These are phyloP conservation scores for Xylaria sp. DNA, from an alignment of 2,329 filamentous ascomycete species.

Conservation along the genomic window DNA sequence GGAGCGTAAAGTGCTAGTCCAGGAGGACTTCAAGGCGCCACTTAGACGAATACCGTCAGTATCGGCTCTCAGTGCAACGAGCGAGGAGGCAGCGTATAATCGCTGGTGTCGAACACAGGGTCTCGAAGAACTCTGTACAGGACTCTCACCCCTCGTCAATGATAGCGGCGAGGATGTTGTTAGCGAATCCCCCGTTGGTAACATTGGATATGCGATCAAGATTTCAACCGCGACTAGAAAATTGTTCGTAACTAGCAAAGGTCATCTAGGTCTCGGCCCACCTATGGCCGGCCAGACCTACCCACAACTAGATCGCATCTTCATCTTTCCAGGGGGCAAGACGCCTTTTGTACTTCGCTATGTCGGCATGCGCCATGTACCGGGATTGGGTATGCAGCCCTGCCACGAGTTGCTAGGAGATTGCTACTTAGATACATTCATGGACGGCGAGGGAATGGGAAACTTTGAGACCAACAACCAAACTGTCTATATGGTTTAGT, in stretches of 20 bases:
- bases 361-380: slow-evolving; percentile 27
- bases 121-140: slow-evolving; percentile 7
- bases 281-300: slow-evolving; percentile 5
- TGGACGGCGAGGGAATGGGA: slow-evolving; percentile 24
- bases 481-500: slow-evolving; percentile 30
- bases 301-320: slow-evolving; percentile 21
- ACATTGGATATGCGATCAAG: slow-evolving; percentile 23
- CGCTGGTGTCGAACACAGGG: slow-evolving; percentile 22
- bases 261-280: slow-evolving; percentile 24
- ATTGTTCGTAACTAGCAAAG: slow-evolving; percentile 22
- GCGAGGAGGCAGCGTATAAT: slow-evolving; percentile 20
- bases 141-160: neutral
- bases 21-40: slow-evolving; percentile 21
- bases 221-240: slow-evolving; percentile 22
- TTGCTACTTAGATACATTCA: slow-evolving; percentile 26
- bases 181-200: slow-evolving; percentile 6
- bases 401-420: slow-evolving; percentile 28
- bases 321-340: slow-evolving; percentile 28
- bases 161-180: neutral
- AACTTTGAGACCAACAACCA: slow-evolving; percentile 18
- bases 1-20: neutral
- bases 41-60: slow-evolving; percentile 9
- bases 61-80: neutral
- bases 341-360: slow-evolving; percentile 23
- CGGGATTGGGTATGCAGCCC: slow-evolving; percentile 23